Evolutionary conservation across 305 asterid genomes (phyloP), one percentile per base, ranked within the genome.

Genomic region (Stenogyne calaminthoides): DNA sequence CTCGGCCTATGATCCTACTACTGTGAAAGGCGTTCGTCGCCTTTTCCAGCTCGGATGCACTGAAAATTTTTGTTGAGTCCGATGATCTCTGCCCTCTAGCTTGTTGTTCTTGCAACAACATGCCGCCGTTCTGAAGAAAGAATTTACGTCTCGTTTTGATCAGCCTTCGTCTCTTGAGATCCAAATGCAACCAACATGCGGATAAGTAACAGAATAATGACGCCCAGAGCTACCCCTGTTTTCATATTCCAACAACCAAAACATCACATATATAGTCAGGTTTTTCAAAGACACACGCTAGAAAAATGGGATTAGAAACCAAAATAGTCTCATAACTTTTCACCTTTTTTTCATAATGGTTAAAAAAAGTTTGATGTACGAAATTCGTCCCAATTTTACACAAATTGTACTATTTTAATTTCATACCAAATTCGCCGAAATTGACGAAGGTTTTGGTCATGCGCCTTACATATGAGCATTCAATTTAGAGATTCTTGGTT

Each of bases 111-210:
- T 73, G 72, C 52, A 77, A 29, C 69, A 77, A 4, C 4, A 47
- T 11, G 27, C 84, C 82, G 0, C 84, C 80, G n/a, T 80, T 80
- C 54, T 77, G 82, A 27, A 52, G 55, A 18, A 77, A 81, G 32
- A 59, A 66, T 27, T 61, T 65, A 10, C 62, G 71, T 61, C 61
- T 81, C 73, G 22, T 42, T 32, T 60, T 66, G 49, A 22, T 27
- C 9, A 34, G 9, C 12, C 70, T 71, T 67, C 76, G 39, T 29
- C 75, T 74, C 18, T 63, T 65, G 55, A 61, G 69, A 22, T 32
- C 70, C 51, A 70, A 59, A 73, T 66, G 63, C 52, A 67, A 29
- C 75, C 51, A 77, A 18, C 61, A 64, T 32, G 49, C 27, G 10
- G 27, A 6, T 9, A 71, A n/a, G 20, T 20, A 81, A 14, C 8